Evolutionary conservation across 2,329 filamentous ascomycete genomes (phyloP), one percentile per base, ranked within the genome.

Genomic region (Alternaria ethzedia): DNA sequence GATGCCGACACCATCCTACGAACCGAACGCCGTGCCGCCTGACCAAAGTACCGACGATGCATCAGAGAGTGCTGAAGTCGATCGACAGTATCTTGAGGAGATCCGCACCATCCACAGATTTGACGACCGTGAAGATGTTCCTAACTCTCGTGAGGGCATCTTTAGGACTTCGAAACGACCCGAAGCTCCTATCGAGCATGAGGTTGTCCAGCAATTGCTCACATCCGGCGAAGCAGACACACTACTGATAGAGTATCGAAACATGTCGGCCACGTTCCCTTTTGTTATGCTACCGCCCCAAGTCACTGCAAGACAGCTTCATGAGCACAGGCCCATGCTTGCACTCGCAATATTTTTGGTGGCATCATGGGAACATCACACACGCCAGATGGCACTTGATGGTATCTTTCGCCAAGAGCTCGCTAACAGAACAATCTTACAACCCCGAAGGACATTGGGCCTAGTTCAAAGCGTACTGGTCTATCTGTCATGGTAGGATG

Each of bases 401-500:
- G 47, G 57, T 5, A 28, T 71, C 2, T 79, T 71, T 51, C 73
- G 76, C 2, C 70, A 54, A 1, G 73, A 79, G 49, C 67, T 79
- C n/a, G 76, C 76, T 3, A 63, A 74, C n/a, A 72, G 75, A 21
- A 78, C 76, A 2, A 75, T 78, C 17, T 66, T 79, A 17, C 59
- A 58, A 6, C 77, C 76, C 15, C 67, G 65, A 17, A 68, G 67
- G 44, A 78, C 70, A 11, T 46, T 78, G 6, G 71, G 73, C 10
- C 59, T 79, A 5, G 64, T 79, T 0, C 77, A 79, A 56, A 76
- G 77, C 52, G 63, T 78, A 5, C 66, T 78, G 6, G 72, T 79
- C 1, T 79, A 79, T 54, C 59, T 78, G 1, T 75, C 75, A 12
- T 78, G 76, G 77, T 77, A 59, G 21, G 65, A 47, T 17, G 5